These are phyloP conservation scores for Capronia americana DNA, from an alignment of 2,329 filamentous ascomycete species.

Conservation along the genomic window DNA sequence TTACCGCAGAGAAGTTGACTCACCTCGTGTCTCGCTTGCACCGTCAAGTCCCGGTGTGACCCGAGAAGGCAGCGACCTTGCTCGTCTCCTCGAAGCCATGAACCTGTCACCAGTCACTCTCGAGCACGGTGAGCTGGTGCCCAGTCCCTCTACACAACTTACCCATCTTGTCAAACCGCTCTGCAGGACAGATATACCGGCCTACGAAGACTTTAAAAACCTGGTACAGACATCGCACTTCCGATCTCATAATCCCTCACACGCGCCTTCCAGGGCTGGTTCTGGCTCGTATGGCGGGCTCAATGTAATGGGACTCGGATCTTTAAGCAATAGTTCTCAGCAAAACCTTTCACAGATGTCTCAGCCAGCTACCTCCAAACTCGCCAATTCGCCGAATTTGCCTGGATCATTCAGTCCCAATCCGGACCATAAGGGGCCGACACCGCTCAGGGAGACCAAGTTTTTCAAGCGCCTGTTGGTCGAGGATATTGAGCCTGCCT, in stretches of 20 bases:
- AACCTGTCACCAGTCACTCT: constrained; percentile 58
- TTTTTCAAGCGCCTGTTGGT: constrained; percentile 90
- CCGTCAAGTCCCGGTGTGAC: constrained; percentile 77
- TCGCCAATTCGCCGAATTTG: constrained; percentile 61
- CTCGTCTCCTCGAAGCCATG: constrained; percentile 66
- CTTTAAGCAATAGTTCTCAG: constrained; percentile 45
- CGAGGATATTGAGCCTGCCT: constrained; percentile 93
- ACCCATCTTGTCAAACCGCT: constrained; percentile 83
- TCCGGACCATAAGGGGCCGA: constrained; percentile 43
- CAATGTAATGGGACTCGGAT: constrained; percentile 62
- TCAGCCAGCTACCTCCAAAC: constrained; percentile 65
- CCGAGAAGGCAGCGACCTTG: constrained; percentile 61
- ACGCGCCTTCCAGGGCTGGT: constrained; percentile 67
- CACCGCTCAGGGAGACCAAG: constrained; percentile 81
- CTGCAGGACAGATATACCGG: constrained; percentile 77
- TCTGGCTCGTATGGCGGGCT: constrained; percentile 73
- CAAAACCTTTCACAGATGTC: constrained; percentile 64
- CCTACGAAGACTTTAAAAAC: constrained; percentile 84
- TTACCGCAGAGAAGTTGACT: constrained; percentile 72
- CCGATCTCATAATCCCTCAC: constrained; percentile 39
- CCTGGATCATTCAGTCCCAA: constrained; percentile 51
- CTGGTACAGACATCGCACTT: constrained; percentile 70
- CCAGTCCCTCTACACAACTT: constrained; percentile 73
- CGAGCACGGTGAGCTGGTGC: constrained; percentile 60
- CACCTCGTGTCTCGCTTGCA: constrained; percentile 69